Evolutionary conservation across 1,284 basidiomycete genomes (phyloP), one percentile per base, ranked within the genome.

Genomic region (Puccinia novopanici): DNA sequence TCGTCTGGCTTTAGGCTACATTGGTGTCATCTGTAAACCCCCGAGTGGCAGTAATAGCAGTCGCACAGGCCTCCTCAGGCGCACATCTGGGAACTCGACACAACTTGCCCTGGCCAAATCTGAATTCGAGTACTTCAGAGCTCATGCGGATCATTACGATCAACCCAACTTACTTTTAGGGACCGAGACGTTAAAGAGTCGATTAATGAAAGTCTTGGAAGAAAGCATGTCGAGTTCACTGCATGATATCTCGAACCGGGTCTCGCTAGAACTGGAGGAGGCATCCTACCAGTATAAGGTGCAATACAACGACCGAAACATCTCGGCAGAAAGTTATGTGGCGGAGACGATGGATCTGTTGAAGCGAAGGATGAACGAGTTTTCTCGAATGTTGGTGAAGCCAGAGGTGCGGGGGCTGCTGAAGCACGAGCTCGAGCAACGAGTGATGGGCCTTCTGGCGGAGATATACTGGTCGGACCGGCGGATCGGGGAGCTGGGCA

Each of bases 221-320:
- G 94, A 94, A 30, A 94, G 92, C 59, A 99, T 99, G 96, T 93
- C 95, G 0, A 92, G 92, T 0, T 95, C 93, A 57, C 88, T 99
- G 13, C 94, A 98, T 84, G 91, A 93, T 0, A 98, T 99, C 85
- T 93, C 94, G 75, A 98, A 98, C 85, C 93, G 94, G 0, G 96
- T 99, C 5, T 95, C 97, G 84, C 90, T 97, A 50, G 97, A 99
- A 86, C 89, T 98, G 17, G 96, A 99, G 86, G 96, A 98, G 84
- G 92, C 96, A 0, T 91, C 91, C 40, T 99, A 99, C 86, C 95
- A 98, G 86, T 99, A 99, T 90, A 99, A 99, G 87, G 95, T 99
- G 0, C 94, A 98, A 86, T 99, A 99, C 88, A 99, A 99, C 85
- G 97, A 99, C 87, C 91, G 94, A 27, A 90, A 92, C 37, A 93